Conservation (phyloP, 805 yeast species). For the Metschnikowia anglica region DNA sequence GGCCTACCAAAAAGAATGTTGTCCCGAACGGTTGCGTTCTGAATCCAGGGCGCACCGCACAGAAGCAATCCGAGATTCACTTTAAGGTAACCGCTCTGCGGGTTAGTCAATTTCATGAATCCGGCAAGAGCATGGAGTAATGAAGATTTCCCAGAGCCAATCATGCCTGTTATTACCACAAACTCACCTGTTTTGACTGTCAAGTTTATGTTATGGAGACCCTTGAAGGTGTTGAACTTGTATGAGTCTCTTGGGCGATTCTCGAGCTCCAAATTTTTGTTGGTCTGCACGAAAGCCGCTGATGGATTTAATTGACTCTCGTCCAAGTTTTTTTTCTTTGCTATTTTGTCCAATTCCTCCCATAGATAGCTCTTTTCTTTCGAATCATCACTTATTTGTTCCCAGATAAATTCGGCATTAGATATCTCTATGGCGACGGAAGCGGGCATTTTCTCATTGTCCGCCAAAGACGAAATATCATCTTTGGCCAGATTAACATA, state of each 20-base stretch:
- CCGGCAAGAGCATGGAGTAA: conserved; percentile 71
- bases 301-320: background rate
- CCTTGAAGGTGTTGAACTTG: conserved; percentile 26
- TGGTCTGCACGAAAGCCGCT: conserved; percentile 22
- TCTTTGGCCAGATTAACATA: conserved; percentile 37
- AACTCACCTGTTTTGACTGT: conserved; percentile 58
- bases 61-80: conserved; percentile 45
- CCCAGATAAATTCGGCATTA: conserved; percentile 20
- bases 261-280: conserved; percentile 54
- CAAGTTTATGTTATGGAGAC: conserved; percentile 35
- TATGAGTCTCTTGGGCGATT: no score
- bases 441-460: background rate
- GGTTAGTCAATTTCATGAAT: conserved; percentile 62
- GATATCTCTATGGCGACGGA: conserved; percentile 12
- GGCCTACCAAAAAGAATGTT: conserved; percentile 69
- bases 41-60: conserved; percentile 82
- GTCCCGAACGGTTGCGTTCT: conserved; percentile 73
- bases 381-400: conserved; percentile 2
- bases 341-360: conserved; percentile 43
- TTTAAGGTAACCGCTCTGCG: conserved; percentile 36
- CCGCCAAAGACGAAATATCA: conserved; percentile 38
- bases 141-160: conserved; percentile 82
- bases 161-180: conserved; percentile 72
- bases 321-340: conserved; percentile 1
- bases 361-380: no score